Base-by-base conservation (phyloP, 331 rosid species). In the Pyrus hybrid region DNA sequence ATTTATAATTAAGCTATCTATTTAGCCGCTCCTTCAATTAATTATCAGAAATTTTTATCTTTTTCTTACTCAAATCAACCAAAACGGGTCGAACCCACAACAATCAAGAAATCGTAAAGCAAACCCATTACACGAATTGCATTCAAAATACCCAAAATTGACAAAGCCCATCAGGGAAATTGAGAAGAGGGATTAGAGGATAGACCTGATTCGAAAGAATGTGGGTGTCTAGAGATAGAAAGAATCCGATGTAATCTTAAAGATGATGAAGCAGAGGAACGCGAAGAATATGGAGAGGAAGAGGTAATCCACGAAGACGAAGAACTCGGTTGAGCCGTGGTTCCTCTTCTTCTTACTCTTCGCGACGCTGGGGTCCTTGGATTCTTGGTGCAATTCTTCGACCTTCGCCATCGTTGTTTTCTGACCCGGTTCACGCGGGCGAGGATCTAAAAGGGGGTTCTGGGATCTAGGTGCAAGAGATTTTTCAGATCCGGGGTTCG, bases 251-350 rank as follows among this genome's bases (percentile, higher is more conserved):
- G 74, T 3, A 45, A 89, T 68, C 83, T 86, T 84, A 84, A 79
- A 79, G 72, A 89, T 61, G 80, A 93, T 86, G 90, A 81, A 88
- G 80, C 63, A 75, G 63, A 87, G 88, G 80, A 93, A 81, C 14
- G 54, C 89, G 13, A 93, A 62, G 73, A 89, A 91, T 47, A 88
- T 63, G 4, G 82, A 73, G 47, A 93, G 81, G 75, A 85, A 87
- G 29, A 87, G 84, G 76, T 87, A 85, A 76, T 87, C 89, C 1
- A 85, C 80, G 49, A 91, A 77, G 56, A 91, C 90, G 61, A 93
- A 93, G 83, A 93, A 80, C 45, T 63, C 30, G 53, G 85, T 77
- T 0, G 93, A 91, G 4, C 93, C 92, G 10, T 91, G 93, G 65
- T 88, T 91, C 82, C 87, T 81, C 58, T 83, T 85, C 68, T 45